Conservation (phyloP, 2,329 filamentous ascomycete species). For the Geosmithia flava region DNA sequence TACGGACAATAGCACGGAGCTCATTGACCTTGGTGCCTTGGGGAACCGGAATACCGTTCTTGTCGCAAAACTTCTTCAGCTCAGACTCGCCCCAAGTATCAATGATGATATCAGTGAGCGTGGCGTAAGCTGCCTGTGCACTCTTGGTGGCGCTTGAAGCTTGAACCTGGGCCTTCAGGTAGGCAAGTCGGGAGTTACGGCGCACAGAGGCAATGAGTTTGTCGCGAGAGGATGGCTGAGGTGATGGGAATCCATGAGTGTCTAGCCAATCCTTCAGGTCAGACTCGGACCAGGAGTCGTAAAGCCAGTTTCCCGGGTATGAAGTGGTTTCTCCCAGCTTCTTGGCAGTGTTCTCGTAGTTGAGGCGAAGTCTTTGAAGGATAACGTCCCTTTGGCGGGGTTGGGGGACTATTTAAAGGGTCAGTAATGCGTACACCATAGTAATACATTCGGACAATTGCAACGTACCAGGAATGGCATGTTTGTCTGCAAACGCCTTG, state of each 20-base stretch:
- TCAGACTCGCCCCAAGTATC: slow-evolving; percentile 81
- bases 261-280: slow-evolving; percentile 93
- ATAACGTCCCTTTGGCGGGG: slow-evolving; percentile 77
- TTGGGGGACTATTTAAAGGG: slow-evolving; percentile 49
- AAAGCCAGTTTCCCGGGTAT: slow-evolving; percentile 96
- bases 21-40: slow-evolving; percentile 89
- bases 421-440: slow-evolving; percentile 1
- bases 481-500: slow-evolving; percentile 82
- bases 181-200: slow-evolving; percentile 76
- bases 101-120: slow-evolving; percentile 71
- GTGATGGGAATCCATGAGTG: slow-evolving; percentile 70
- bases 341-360: slow-evolving; percentile 68
- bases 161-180: slow-evolving; percentile 52
- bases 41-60: slow-evolving; percentile 75
- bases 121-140: slow-evolving; percentile 57
- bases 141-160: slow-evolving; percentile 49
- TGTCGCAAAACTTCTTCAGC: slow-evolving; percentile 87
- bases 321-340: slow-evolving; percentile 60
- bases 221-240: slow-evolving; percentile 75
- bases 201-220: slow-evolving; percentile 81
- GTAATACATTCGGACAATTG: neutral
- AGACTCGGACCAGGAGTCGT: slow-evolving; percentile 81
- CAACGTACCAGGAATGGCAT: slow-evolving; percentile 58
- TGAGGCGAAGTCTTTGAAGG: slow-evolving; percentile 64
- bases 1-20: slow-evolving; percentile 77